phyloP scores from a whole-genome alignment of 2,329 filamentous ascomycete species.

The Aspergillus ruber region DNA sequence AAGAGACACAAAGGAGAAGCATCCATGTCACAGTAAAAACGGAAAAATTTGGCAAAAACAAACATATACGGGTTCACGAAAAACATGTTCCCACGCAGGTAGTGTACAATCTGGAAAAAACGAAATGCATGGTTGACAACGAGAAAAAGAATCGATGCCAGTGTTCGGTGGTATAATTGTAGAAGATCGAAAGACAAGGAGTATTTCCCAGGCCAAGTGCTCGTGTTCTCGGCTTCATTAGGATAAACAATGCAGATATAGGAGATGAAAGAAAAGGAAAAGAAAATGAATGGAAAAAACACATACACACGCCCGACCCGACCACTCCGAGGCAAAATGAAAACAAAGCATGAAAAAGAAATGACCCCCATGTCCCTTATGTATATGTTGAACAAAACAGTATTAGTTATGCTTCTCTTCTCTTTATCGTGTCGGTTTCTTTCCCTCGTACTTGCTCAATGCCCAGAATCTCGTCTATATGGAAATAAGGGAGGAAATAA shows the following conservation, averaged over 20 bases:
- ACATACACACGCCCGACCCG: conserved; percentile 21
- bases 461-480: background rate
- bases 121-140: conserved; percentile 16
- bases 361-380: conserved; percentile 31
- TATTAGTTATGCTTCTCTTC: conserved; percentile 19
- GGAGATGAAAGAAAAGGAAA: conserved; percentile 10
- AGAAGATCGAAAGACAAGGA: conserved; percentile 15
- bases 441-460: background rate
- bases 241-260: conserved; percentile 16
- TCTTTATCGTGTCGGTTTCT: background rate
- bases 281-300: conserved; percentile 12
- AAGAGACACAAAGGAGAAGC: conserved; percentile 7
- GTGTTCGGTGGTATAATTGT: conserved; percentile 16
- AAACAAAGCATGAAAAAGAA: conserved; percentile 18
- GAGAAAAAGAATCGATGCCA: conserved; percentile 7
- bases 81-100: conserved; percentile 18
- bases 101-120: conserved; percentile 26
- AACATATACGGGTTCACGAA: conserved; percentile 12
- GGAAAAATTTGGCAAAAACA: conserved; percentile 12
- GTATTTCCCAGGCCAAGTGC: conserved; percentile 17
- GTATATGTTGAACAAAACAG: conserved; percentile 29
- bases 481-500: background rate
- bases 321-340: conserved; percentile 17
- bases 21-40: conserved; percentile 16
- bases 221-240: conserved; percentile 19